phyloP scores from a whole-genome alignment of 495 filamentous ascomycete genomes.

The Penicillium roqueforti region DNA sequence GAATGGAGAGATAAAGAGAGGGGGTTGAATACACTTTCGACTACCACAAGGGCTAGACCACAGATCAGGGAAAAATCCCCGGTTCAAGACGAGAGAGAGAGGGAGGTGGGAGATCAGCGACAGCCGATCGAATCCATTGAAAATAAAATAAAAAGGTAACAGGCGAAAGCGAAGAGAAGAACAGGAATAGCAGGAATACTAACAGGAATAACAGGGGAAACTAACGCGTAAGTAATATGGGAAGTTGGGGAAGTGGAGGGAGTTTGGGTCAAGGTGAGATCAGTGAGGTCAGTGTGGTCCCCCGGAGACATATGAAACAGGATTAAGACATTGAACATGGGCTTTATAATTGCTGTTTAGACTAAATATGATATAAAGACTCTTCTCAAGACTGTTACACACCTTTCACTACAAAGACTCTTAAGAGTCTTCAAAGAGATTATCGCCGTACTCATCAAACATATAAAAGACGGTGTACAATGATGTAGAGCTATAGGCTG shows the following conservation, averaged over 20 bases:
- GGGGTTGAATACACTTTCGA: constrained; percentile 3
- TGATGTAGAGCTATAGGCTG: too few species aligned
- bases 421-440: neutral
- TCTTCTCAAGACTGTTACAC: too few species aligned
- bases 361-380: too few species aligned
- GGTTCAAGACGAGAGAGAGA: constrained; percentile 1
- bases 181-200: too few species aligned
- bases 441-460: neutral
- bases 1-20: neutral
- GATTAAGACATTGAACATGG: neutral
- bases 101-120: constrained; percentile 9
- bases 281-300: constrained; percentile 5
- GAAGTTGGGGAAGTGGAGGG: constrained; percentile 9
- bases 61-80: constrained; percentile 17
- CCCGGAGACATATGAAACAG: constrained; percentile 8
- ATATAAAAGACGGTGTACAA: constrained; percentile 21
- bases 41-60: constrained; percentile 4
- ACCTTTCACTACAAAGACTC: too few species aligned
- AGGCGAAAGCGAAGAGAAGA: neutral
- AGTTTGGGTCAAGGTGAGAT: constrained; percentile 17
- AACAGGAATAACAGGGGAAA: constrained; percentile 4
- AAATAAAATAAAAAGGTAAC: constrained; percentile 1
- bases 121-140: constrained; percentile 12
- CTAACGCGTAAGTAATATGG: constrained; percentile 13
- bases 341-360: constrained; percentile 7